Evolutionary conservation across 306 rosid species (phyloP).

Genomic region (Casuarina cunninghamiana): DNA sequence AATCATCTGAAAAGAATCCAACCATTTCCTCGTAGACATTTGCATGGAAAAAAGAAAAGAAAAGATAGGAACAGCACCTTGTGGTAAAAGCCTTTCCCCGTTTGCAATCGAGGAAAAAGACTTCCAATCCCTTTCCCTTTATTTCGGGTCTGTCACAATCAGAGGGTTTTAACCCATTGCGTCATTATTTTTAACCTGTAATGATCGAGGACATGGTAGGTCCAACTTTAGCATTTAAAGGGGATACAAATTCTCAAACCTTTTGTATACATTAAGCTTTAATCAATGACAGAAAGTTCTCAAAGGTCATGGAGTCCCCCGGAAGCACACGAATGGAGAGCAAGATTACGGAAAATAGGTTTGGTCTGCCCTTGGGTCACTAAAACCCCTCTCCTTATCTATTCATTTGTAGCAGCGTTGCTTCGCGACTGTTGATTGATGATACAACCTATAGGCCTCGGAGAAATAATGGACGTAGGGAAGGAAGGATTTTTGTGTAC

Average conservation of each 20-base stretch:
- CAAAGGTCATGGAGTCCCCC: background rate
- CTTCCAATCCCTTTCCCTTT: background rate
- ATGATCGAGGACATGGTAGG: background rate
- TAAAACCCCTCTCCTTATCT: background rate
- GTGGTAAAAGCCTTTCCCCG: background rate
- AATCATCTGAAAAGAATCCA: background rate
- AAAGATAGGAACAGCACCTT: background rate
- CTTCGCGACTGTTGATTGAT: no score
- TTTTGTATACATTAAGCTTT: background rate
- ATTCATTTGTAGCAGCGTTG: background rate
- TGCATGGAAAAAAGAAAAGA: background rate
- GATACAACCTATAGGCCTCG: no score
- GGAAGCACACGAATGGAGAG: constrained; percentile 28
- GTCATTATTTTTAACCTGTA: background rate
- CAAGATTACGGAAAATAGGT: background rate
- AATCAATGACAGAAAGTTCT: background rate
- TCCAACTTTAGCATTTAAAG: background rate
- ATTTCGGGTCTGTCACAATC: background rate
- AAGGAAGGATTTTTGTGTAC: no score
- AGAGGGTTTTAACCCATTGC: background rate
- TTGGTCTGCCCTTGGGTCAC: background rate
- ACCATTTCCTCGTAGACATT: background rate
- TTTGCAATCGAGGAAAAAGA: background rate
- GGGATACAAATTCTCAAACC: no score
- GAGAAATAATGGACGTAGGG: no score